Conservation (phyloP, 2,329 filamentous ascomycete genomes). For the Arthrobotrys conoides region DNA sequence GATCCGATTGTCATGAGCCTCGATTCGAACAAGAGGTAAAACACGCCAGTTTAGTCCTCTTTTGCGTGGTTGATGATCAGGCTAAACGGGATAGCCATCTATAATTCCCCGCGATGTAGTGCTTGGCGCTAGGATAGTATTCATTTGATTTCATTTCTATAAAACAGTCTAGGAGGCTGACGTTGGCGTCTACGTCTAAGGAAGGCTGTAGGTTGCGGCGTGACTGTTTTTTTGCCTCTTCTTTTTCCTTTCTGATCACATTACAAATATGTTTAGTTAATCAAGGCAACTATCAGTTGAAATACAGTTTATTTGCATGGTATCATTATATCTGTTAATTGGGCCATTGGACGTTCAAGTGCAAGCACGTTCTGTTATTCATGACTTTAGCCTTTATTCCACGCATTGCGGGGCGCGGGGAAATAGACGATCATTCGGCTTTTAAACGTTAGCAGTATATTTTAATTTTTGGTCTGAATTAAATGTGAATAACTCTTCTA, state of each 20-base stretch:
- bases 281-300: conserved; percentile 4
- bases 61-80: conserved; percentile 9
- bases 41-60: not conserved
- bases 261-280: no score
- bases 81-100: conserved; percentile 23
- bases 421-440: not conserved
- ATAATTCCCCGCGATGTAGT: conserved; percentile 10
- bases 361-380: not conserved
- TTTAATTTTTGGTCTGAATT: conserved; percentile 8
- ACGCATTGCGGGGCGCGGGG: conserved; percentile 15
- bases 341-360: not conserved
- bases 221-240: not conserved
- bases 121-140: not conserved
- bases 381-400: conserved; percentile 28
- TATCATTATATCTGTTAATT: not conserved
- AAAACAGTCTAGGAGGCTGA: not conserved
- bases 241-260: not conserved
- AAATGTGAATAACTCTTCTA: not conserved
- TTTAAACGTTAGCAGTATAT: not conserved
- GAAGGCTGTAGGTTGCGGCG: not conserved
- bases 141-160: conserved; percentile 21
- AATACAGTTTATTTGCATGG: not conserved
- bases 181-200: not conserved
- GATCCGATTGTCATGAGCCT: conserved; percentile 1
- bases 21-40: not conserved